Conservation (phyloP, 2,329 filamentous ascomycete genomes). For the Alternaria angustiovoidea region DNA sequence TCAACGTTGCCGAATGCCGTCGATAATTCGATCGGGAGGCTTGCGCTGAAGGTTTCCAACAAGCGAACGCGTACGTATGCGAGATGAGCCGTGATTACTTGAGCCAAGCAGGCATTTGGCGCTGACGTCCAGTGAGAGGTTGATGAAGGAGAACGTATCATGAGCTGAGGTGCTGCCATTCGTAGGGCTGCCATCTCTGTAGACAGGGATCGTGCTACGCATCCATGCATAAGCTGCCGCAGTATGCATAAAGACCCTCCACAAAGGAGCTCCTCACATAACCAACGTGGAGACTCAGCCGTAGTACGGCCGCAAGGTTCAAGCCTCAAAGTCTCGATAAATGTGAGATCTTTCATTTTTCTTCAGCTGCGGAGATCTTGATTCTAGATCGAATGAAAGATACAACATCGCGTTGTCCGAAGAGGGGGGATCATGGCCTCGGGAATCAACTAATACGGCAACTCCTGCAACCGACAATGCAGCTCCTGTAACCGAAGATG, state of each 20-base stretch:
- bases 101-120: conserved; percentile 14
- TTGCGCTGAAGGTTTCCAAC: background rate
- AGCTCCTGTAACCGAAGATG: conserved; percentile 3
- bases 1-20: background rate
- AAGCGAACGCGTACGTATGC: conserved; percentile 17
- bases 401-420: conserved; percentile 6
- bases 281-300: conserved; percentile 3
- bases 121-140: conserved; percentile 21
- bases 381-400: conserved; percentile 6
- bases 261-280: conserved; percentile 12
- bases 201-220: conserved; percentile 9
- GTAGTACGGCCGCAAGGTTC: conserved; percentile 3
- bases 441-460: background rate
- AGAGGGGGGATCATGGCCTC: conserved; percentile 4
- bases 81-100: conserved; percentile 13
- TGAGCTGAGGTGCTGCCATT: conserved; percentile 19
- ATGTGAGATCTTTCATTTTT: conserved; percentile 2
- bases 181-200: conserved; percentile 18
- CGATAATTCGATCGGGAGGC: background rate
- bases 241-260: conserved; percentile 22
- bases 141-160: conserved; percentile 23
- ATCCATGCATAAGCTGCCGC: conserved; percentile 17
- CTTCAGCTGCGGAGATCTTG: background rate
- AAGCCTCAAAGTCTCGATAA: background rate
- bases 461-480: background rate